A percentile compares a stretch with the other conserved stretches of the same genome.
Evolutionary conservation across 2,329 filamentous ascomycete genomes (phyloP).

Genomic region (Blastomyces percursus): DNA sequence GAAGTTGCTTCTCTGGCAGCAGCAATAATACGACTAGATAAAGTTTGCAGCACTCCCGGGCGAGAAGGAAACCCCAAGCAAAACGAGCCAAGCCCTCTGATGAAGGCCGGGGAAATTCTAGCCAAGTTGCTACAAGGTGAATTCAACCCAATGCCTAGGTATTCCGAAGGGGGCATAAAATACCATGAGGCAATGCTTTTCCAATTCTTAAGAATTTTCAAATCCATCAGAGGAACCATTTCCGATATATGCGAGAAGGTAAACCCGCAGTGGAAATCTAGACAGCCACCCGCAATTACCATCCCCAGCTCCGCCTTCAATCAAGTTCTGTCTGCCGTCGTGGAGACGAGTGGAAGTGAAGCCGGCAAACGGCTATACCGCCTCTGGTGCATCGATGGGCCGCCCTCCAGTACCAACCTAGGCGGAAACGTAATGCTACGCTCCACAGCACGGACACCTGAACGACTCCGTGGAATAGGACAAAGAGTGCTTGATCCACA

Average conservation of each 20-base stretch:
- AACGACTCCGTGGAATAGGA: background rate
- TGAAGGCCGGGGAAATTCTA: conserved; percentile 24
- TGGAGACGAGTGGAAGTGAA: conserved; percentile 38
- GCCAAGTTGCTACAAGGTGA: conserved; percentile 26
- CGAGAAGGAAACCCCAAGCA: background rate
- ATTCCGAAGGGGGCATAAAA: conserved; percentile 7
- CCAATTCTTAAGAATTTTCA: conserved; percentile 24
- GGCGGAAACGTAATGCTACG: background rate
- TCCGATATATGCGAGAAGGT: conserved; percentile 19
- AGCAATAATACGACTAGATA: conserved; percentile 32
- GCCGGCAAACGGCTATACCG: conserved; percentile 40
- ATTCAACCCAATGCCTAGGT: conserved; percentile 21
- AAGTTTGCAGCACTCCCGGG: background rate
- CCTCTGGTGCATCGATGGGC: conserved; percentile 35
- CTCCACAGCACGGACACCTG: background rate
- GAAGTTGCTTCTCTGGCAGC: conserved; percentile 28
- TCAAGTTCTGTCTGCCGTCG: conserved; percentile 43
- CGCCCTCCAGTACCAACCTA: background rate
- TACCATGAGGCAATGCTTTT: conserved; percentile 24
- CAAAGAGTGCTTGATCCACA: background rate
- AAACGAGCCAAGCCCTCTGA: conserved; percentile 15
- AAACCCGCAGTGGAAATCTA: conserved; percentile 12
- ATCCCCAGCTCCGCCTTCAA: conserved; percentile 40
- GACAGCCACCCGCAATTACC: conserved; percentile 16
- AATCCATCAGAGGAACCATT: conserved; percentile 24